Conservation (phyloP, 1,284 basidiomycete genomes). For the Ceratobasidium sp. region DNA sequence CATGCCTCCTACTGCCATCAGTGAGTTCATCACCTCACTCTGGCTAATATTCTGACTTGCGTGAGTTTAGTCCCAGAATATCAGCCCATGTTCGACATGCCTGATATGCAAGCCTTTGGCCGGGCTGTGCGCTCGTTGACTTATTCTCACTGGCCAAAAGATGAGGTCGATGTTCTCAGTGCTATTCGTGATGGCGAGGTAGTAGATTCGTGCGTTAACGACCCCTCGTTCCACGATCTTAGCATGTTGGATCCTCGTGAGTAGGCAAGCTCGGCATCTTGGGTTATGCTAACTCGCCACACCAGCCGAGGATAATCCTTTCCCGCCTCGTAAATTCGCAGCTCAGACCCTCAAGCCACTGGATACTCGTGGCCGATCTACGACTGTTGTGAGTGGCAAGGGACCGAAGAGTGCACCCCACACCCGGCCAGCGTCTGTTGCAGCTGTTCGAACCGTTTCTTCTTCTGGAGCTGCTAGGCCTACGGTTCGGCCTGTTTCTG, state of each 20-base stretch:
- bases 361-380: conserved; percentile 29
- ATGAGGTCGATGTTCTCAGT: conserved; percentile 30
- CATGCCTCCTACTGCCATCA: conserved; percentile 74
- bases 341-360: conserved; percentile 5
- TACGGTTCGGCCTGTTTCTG: conserved; percentile 18
- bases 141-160: conserved; percentile 41
- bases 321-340: conserved; percentile 6
- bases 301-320: conserved; percentile 38
- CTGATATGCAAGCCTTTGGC: conserved; percentile 67
- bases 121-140: conserved; percentile 57
- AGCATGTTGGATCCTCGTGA: conserved; percentile 40
- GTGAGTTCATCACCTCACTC: conserved; percentile 57
- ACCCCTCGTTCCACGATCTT: conserved; percentile 34
- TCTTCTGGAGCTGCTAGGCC: conserved; percentile 22
- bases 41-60: conserved; percentile 13
- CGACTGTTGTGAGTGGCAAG: conserved; percentile 13
- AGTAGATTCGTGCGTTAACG: conserved; percentile 24
- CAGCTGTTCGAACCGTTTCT: conserved; percentile 20
- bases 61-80: conserved; percentile 58
- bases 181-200: conserved; percentile 42
- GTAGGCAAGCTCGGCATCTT: neutral
- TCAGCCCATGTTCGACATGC: conserved; percentile 66
- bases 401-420: conserved; percentile 8
- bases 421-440: conserved; percentile 38
- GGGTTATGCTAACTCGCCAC: neutral